These are phyloP conservation scores for Mariannaea elegans DNA, from an alignment of 2,329 filamentous ascomycete genomes.

Conservation along the genomic window DNA sequence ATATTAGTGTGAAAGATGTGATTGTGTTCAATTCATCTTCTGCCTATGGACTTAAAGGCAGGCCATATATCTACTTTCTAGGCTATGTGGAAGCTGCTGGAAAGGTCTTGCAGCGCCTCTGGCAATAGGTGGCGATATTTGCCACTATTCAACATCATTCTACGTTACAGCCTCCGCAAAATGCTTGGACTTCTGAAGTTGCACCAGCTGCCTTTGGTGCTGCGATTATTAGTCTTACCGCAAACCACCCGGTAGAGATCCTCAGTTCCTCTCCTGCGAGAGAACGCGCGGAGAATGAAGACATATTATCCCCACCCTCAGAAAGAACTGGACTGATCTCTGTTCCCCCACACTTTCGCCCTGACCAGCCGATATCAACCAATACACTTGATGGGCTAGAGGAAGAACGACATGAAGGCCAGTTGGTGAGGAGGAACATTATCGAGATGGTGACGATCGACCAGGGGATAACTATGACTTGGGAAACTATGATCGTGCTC, in stretches of 20 bases:
- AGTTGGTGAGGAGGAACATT: conserved; percentile 35
- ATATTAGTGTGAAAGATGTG: too few relatives aligned
- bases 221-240: conserved; percentile 22
- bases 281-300: conserved; percentile 22
- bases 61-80: too few relatives aligned
- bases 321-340: conserved; percentile 10
- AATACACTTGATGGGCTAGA: conserved; percentile 14
- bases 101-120: too few relatives aligned
- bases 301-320: conserved; percentile 13
- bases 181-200: conserved; percentile 20
- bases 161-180: conserved; percentile 15
- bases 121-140: too few relatives aligned
- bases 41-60: too few relatives aligned
- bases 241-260: conserved; percentile 35
- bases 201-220: conserved; percentile 18
- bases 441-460: conserved; percentile 40
- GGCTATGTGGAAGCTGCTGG: too few relatives aligned
- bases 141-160: too few relatives aligned
- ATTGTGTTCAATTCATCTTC: too few relatives aligned
- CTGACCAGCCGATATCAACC: conserved; percentile 4
- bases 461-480: conserved; percentile 47
- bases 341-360: neutral
- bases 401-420: conserved; percentile 2
- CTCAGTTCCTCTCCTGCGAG: conserved; percentile 33
- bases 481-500: conserved; percentile 44